phyloP scores from a whole-genome alignment of 1,284 basidiomycete genomes.

The Pterulicium gracile region DNA sequence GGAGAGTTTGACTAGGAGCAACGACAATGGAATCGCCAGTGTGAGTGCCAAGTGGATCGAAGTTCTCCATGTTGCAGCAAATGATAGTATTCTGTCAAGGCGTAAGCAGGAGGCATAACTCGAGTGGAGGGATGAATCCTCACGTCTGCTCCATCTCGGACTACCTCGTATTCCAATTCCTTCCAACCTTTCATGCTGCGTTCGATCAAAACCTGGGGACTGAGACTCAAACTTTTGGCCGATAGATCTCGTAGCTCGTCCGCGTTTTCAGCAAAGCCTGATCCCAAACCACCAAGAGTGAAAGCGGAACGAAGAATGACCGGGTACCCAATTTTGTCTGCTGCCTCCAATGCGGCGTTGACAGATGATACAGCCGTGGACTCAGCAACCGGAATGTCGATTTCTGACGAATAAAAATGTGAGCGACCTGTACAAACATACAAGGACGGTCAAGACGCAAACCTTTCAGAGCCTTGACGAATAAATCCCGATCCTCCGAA shows the following conservation, averaged over 20 bases:
- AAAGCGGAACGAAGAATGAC: constrained; percentile 98
- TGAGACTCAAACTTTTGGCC: constrained; percentile 84
- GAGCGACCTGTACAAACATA: constrained; percentile 5
- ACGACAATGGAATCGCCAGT: constrained; percentile 99
- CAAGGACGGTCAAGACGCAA: constrained; percentile 9
- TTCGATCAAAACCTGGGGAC: constrained; percentile 95
- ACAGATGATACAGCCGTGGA: constrained; percentile 98
- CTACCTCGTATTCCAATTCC: constrained; percentile 98
- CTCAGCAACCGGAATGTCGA: constrained; percentile 94
- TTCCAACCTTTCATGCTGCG: constrained; percentile 99
- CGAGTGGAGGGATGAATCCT: constrained; percentile 19
- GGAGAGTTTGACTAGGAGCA: constrained; percentile 94
- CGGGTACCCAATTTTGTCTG: constrained; percentile 89
- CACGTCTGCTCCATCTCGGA: constrained; percentile 91
- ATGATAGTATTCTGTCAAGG: constrained; percentile 75
- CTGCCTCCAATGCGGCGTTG: constrained; percentile 85
- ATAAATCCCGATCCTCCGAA: constrained; percentile 95
- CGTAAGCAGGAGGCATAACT: constrained; percentile 6
- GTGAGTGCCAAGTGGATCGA: constrained; percentile 97
- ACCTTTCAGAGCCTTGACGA: constrained; percentile 96
- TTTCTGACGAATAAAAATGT: constrained; percentile 48
- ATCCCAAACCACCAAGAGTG: constrained; percentile 96
- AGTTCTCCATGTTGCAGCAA: constrained; percentile 98
- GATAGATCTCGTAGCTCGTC: constrained; percentile 93
- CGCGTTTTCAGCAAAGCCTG: constrained; percentile 93